Conservation (phyloP, 2,329 filamentous ascomycete genomes). For the Fusarium robinianum region DNA sequence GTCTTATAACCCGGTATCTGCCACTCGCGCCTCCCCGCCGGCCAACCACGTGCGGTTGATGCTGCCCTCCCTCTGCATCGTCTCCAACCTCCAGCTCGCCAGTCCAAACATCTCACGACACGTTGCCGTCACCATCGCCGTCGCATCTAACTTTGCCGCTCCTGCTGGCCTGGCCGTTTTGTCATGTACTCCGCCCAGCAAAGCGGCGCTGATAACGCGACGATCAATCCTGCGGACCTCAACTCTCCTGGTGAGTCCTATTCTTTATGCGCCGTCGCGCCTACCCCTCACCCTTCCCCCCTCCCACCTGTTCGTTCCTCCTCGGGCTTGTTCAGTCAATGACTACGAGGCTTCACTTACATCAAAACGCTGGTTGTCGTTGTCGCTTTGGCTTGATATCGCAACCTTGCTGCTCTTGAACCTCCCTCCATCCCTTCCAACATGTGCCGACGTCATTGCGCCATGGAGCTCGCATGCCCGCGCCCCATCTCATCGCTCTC, state of each 20-base stretch:
- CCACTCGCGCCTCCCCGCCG: slow-evolving; percentile 41
- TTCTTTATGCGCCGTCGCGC: slow-evolving; percentile 23
- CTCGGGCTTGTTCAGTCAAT: slow-evolving; percentile 9
- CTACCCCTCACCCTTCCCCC: slow-evolving; percentile 18
- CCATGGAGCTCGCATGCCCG: too few relatives aligned
- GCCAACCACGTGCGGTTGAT: slow-evolving; percentile 57
- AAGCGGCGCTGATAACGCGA: slow-evolving; percentile 81
- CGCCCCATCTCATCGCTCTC: slow-evolving; percentile 9
- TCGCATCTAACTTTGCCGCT: slow-evolving; percentile 29
- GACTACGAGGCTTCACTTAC: slow-evolving; percentile 6
- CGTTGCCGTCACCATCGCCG: slow-evolving; percentile 55
- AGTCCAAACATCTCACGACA: slow-evolving; percentile 65
- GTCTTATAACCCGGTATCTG: slow-evolving; percentile 34
- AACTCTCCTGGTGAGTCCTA: slow-evolving; percentile 72
- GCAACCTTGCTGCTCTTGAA: slow-evolving; percentile 8
- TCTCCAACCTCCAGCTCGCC: slow-evolving; percentile 47
- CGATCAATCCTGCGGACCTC: slow-evolving; percentile 88
- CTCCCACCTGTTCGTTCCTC: slow-evolving; percentile 12
- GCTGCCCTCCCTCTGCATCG: slow-evolving; percentile 49
- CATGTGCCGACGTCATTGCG: too few relatives aligned
- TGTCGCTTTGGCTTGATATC: too few relatives aligned
- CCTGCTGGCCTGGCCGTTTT: slow-evolving; percentile 35
- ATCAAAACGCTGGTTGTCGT: slow-evolving; percentile 5
- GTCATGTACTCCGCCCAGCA: slow-evolving; percentile 52
- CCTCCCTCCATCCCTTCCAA: background rate